phyloP scores from a whole-genome alignment of 768 basidiomycete species.

The Cystofilobasidium bisporidii region DNA sequence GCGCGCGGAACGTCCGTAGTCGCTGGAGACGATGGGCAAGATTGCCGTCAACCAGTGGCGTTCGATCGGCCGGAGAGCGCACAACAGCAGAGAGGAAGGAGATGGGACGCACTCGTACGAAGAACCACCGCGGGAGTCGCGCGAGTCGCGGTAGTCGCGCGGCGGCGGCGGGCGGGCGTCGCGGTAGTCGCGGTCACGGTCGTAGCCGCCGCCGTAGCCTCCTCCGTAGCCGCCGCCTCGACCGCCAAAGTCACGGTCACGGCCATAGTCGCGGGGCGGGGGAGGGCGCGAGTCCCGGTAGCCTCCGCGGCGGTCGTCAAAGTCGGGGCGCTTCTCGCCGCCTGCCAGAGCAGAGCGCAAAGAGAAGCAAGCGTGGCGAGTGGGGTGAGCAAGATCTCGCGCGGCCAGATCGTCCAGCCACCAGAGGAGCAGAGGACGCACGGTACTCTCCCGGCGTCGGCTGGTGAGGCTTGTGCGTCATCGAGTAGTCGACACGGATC shows the following conservation, averaged over 20 bases:
- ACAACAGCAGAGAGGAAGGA: not conserved
- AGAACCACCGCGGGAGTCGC: slow-evolving; percentile 10
- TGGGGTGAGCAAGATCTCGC: too few relatives aligned
- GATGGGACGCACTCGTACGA: slow-evolving; percentile 4
- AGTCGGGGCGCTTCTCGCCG: slow-evolving; percentile 1
- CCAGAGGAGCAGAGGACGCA: slow-evolving; percentile 53
- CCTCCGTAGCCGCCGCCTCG: slow-evolving; percentile 22
- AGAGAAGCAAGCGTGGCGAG: slow-evolving; percentile 53
- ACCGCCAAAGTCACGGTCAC: not conserved
- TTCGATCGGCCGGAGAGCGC: too few relatives aligned
- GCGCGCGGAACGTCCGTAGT: slow-evolving; percentile 10
- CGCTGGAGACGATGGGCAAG: slow-evolving; percentile 4
- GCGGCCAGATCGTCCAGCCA: too few relatives aligned
- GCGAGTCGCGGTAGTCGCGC: slow-evolving; percentile 5
- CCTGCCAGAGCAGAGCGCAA: slow-evolving; percentile 8
- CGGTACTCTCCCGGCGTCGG: slow-evolving; percentile 95
- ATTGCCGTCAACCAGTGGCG: too few relatives aligned
- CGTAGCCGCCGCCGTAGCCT: slow-evolving; percentile 4
- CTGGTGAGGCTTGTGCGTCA: slow-evolving; percentile 84
- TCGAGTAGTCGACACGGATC: slow-evolving; percentile 93
- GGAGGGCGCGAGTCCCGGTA: not conserved
- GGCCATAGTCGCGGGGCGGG: not conserved
- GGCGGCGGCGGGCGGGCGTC: slow-evolving; percentile 21
- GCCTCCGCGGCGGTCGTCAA: not conserved
- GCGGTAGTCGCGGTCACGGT: not conserved